Evolutionary conservation across 139 green algal genomes (phyloP).

Genomic region (Chlorella sp.): DNA sequence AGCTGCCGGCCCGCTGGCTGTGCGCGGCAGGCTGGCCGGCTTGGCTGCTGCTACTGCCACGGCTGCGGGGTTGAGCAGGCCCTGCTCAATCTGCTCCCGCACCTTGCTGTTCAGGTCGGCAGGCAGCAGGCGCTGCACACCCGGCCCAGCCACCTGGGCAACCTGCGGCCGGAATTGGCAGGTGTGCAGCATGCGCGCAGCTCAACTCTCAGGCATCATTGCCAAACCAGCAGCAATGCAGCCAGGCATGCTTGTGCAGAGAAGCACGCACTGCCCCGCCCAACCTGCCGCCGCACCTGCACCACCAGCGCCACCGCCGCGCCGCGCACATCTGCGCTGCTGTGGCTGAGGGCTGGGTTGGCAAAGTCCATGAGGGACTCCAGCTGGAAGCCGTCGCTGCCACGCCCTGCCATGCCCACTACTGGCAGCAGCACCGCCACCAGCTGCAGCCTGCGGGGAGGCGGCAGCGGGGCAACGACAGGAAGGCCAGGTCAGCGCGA

Average conservation of each 20-base stretch:
- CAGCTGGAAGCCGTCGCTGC: conserved; percentile 69
- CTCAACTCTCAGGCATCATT: too few species aligned
- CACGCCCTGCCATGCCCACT: conserved; percentile 52
- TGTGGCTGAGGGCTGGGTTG: conserved; percentile 59
- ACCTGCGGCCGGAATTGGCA: too few species aligned
- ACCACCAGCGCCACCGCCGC: conserved; percentile 64
- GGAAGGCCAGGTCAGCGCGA: not conserved
- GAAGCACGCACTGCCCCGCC: too few species aligned
- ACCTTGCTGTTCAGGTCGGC: conserved; percentile 86
- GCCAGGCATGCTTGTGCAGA: too few species aligned
- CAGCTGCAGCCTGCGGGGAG: conserved; percentile 48
- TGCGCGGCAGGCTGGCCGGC: not conserved
- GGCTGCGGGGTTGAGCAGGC: conserved; percentile 42
- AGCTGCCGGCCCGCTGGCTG: not conserved
- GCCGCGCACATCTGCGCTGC: conserved; percentile 70
- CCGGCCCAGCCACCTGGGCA: conserved; percentile 56
- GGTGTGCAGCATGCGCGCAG: too few species aligned
- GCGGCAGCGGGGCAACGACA: not conserved
- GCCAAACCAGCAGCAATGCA: too few species aligned
- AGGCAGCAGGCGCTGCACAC: conserved; percentile 69
- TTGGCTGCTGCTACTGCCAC: not conserved
- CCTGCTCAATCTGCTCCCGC: conserved; percentile 74
- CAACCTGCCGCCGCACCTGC: too few species aligned
- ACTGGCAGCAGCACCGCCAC: conserved; percentile 71
- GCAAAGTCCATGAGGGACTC: conserved; percentile 83